A percentile compares a stretch with the other conserved stretches of the same genome.
phyloP scores from a whole-genome alignment of 176 grass and related monocot species.

The Triticum aestivum region DNA sequence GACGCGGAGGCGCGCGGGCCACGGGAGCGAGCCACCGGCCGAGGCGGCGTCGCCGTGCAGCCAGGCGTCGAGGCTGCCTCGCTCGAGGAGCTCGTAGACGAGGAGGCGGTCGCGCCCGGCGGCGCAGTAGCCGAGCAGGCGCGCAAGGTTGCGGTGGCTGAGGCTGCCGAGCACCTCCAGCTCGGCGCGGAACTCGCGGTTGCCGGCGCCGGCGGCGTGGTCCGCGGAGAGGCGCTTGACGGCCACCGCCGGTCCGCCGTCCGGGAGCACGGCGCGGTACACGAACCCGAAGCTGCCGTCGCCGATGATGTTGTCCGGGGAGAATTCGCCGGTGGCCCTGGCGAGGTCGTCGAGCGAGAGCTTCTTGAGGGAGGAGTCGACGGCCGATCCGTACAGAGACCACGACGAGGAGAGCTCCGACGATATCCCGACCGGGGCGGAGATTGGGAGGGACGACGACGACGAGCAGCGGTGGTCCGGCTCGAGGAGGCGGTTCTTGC shows the following conservation, averaged over 20 bases:
- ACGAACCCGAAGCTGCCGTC: constrained; percentile 96
- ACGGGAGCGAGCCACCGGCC: constrained; percentile 24
- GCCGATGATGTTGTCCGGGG: constrained; percentile 72
- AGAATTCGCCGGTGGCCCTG: constrained; percentile 66
- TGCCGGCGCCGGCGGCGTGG: constrained; percentile 44
- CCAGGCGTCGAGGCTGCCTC: constrained; percentile 77
- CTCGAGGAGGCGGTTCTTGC: background rate
- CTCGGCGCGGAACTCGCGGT: constrained; percentile 87
- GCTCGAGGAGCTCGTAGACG: constrained; percentile 87
- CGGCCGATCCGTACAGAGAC: background rate
- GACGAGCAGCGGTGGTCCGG: background rate
- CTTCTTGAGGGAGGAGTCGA: constrained; percentile 43
- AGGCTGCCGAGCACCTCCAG: constrained; percentile 75
- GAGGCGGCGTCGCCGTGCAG: constrained; percentile 39
- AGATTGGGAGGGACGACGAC: background rate
- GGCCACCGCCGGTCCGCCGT: constrained; percentile 49
- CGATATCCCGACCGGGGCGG: background rate
- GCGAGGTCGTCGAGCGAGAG: constrained; percentile 65
- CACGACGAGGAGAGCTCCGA: constrained; percentile 14
- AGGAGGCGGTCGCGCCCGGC: constrained; percentile 65
- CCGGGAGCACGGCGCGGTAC: constrained; percentile 67
- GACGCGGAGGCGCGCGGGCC: constrained; percentile 49
- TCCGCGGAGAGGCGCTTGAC: constrained; percentile 70
- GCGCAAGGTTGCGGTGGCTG: constrained; percentile 66
- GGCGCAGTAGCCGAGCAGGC: constrained; percentile 75